Conservation (phyloP, 129 eudicot genomes). For the Saussurea involucrata region DNA sequence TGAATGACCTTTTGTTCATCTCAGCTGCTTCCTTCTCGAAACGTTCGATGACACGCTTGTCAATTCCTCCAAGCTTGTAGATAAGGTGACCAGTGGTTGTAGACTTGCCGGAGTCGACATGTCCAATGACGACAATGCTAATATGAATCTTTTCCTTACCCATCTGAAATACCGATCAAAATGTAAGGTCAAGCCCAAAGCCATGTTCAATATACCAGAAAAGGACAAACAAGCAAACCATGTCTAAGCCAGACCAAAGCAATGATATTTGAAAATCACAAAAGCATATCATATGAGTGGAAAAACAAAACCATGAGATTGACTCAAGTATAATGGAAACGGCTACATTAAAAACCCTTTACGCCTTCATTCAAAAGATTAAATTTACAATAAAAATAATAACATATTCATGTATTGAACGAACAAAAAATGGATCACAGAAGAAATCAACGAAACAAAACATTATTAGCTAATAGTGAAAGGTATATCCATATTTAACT, state of each 20-base stretch:
- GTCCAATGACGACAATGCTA: slow-evolving; percentile 57
- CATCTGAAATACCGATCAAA: slow-evolving; percentile 30
- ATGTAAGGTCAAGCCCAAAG: no score
- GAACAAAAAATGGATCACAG: neutral
- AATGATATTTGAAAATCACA: neutral
- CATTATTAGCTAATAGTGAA: neutral
- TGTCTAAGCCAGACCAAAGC: neutral
- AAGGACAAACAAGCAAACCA: neutral
- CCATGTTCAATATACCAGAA: no score
- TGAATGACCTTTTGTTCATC: slow-evolving; percentile 63
- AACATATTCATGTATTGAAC: neutral
- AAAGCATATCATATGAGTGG: neutral
- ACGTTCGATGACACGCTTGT: slow-evolving; percentile 55
- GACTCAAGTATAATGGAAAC: neutral
- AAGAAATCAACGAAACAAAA: neutral
- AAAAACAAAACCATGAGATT: neutral
- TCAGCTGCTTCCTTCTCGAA: slow-evolving; percentile 68
- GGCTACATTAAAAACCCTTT: neutral
- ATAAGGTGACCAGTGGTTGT: slow-evolving; percentile 63
- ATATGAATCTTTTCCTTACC: slow-evolving; percentile 60
- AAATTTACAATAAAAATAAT: neutral
- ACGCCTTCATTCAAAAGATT: neutral
- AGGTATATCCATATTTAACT: neutral
- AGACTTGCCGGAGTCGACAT: slow-evolving; percentile 63
- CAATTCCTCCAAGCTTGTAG: slow-evolving; percentile 65